phyloP scores from a whole-genome alignment of 2,329 filamentous ascomycete species.

The Calycina herbarum region DNA sequence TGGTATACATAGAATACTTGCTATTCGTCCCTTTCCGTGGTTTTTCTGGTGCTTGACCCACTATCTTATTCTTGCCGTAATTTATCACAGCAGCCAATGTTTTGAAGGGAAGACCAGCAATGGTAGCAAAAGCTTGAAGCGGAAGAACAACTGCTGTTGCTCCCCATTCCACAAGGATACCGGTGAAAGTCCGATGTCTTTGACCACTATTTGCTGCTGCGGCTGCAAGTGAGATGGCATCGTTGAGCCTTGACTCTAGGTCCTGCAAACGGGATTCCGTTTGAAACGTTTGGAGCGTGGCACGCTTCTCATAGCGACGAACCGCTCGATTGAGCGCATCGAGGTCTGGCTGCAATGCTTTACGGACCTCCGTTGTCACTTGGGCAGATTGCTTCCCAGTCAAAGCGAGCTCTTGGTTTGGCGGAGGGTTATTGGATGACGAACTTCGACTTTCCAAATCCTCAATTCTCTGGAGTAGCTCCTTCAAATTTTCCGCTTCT shows the following conservation, averaged over 20 bases:
- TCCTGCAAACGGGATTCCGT: slow-evolving; percentile 73
- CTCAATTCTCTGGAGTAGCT: slow-evolving; percentile 65
- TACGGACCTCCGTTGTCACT: slow-evolving; percentile 57
- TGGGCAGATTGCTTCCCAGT: slow-evolving; percentile 44
- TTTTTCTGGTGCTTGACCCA: slow-evolving; percentile 20
- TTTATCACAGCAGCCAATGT: slow-evolving; percentile 23
- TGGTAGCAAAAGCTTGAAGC: slow-evolving; percentile 28
- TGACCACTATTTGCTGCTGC: slow-evolving; percentile 57
- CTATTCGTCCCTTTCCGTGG: slow-evolving; percentile 25
- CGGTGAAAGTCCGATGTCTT: slow-evolving; percentile 25
- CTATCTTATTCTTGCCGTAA: slow-evolving; percentile 24
- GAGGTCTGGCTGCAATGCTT: slow-evolving; percentile 73
- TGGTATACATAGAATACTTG: slow-evolving; percentile 21
- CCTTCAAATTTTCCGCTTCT: slow-evolving; percentile 46
- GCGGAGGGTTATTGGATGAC: slow-evolving; percentile 36
- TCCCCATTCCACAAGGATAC: slow-evolving; percentile 33
- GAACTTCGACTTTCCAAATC: slow-evolving; percentile 63
- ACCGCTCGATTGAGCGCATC: slow-evolving; percentile 88
- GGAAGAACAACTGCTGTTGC: slow-evolving; percentile 32
- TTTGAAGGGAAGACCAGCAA: slow-evolving; percentile 33
- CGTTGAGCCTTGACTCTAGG: slow-evolving; percentile 70
- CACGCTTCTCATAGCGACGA: slow-evolving; percentile 87
- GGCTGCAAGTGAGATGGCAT: slow-evolving; percentile 78
- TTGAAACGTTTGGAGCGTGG: slow-evolving; percentile 71
- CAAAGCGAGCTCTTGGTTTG: slow-evolving; percentile 37